Base-by-base conservation (phyloP, 116 monocot genomes). In the Posidonia oceanica region DNA sequence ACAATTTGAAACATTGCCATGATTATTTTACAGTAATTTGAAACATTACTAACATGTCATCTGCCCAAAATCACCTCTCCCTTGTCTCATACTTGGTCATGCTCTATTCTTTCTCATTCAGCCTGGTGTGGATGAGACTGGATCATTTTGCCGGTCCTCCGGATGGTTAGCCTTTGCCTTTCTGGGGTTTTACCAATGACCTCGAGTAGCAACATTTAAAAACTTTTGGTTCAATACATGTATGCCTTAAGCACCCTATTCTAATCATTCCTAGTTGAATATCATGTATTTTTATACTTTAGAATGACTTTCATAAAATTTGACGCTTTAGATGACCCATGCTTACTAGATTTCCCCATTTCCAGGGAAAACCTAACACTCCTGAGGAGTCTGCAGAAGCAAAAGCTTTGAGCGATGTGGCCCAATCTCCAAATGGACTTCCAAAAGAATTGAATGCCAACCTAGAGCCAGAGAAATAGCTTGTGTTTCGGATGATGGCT, bases 391-490 rank as follows among this genome's bases (percentile, higher is more conserved):
- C 58, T 5, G 1, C 54, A 36, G 53, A 29, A 51, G 67, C 29
- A n/a, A 48, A 67, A 48, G 8, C 23, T 29, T 36, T 48, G 51
- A 52, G 14, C 36, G 36, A 22, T 6, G 17, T 36, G 3, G n/a
- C n/a, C 13, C 65, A 65, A 14, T 68, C 68, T 23, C 53, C 68
- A 68, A 54, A 52, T 53, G 54, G 52, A 68, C 54, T 52, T 52
- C 36, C 22, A 54, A 53, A 68, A 67, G 14, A 23, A 51, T 14
- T 53, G 29, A 53, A 14, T 68, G 68, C 14, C 36, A 68, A 29
- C 3, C 7, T 5, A 68, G 36, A 17, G 23, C 6, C 54, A 54
- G 52, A 54, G 68, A 36, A 68, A 52, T 68, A 65, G n/a, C 7
- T 22, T 29, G 22, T 22, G 22, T 22, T 21, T 60, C 29, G 7